Conservation (phyloP, 495 filamentous ascomycete genomes). For the Aspergillus bertholletiae region DNA sequence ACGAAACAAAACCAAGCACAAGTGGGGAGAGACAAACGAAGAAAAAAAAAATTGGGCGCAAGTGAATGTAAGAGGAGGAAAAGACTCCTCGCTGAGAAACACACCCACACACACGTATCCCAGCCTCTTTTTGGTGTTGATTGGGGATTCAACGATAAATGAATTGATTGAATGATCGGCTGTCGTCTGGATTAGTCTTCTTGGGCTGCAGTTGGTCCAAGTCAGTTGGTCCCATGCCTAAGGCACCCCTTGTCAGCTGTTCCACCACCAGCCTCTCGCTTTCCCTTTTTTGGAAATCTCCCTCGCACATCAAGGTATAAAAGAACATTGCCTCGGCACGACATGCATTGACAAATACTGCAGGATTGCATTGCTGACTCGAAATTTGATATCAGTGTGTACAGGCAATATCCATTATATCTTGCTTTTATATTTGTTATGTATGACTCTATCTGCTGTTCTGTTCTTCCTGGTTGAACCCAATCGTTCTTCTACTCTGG, state of each 20-base stretch:
- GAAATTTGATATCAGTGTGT: too few relatives aligned
- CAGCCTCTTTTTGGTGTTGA: background rate
- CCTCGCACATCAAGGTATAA: too few relatives aligned
- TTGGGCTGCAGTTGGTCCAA: background rate
- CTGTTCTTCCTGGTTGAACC: background rate
- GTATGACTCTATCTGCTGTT: background rate
- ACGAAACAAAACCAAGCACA: background rate
- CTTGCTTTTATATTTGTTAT: background rate
- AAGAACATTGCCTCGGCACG: too few relatives aligned
- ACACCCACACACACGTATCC: background rate
- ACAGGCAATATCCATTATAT: background rate
- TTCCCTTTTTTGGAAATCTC: background rate
- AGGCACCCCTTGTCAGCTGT: background rate
- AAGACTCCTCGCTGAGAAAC: background rate
- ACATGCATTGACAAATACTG: too few relatives aligned
- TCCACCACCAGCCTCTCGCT: background rate
- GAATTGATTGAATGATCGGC: background rate
- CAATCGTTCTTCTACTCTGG: background rate
- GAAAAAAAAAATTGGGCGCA: background rate
- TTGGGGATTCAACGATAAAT: background rate
- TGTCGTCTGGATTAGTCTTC: background rate
- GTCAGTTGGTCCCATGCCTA: background rate
- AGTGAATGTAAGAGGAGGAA: background rate
- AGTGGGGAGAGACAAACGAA: constrained; percentile 1
- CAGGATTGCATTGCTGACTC: too few relatives aligned